phyloP scores from a whole-genome alignment of 1,284 basidiomycete species.

The Malassezia dermatis region DNA sequence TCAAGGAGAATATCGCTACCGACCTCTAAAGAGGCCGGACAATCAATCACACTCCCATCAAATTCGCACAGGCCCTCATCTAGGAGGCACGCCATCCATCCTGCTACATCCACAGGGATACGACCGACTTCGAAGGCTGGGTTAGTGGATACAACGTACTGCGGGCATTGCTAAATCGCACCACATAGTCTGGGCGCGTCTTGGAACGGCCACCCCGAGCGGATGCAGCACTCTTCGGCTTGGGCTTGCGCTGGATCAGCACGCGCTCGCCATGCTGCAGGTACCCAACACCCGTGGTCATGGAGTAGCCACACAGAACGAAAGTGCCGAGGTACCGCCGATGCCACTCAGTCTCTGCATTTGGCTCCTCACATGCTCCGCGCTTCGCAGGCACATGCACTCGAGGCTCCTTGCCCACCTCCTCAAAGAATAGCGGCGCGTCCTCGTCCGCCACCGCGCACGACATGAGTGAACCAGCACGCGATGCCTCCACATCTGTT shows the following conservation, averaged over 20 bases:
- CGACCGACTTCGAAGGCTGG: conserved; percentile 41
- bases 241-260: conserved; percentile 31
- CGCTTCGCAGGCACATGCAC: background rate
- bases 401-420: background rate
- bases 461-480: background rate
- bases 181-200: conserved; percentile 27
- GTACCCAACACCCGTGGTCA: conserved; percentile 37
- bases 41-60: conserved; percentile 39
- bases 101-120: conserved; percentile 32
- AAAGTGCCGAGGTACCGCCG: conserved; percentile 38
- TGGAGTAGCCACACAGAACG: conserved; percentile 39
- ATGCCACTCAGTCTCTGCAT: background rate
- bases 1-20: conserved; percentile 42
- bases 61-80: conserved; percentile 37
- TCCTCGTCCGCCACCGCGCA: background rate
- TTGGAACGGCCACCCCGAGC: background rate
- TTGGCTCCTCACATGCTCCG: background rate
- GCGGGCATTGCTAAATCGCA: conserved; percentile 40
- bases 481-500: conserved; percentile 1
- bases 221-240: conserved; percentile 4
- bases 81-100: conserved; percentile 42
- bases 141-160: conserved; percentile 15
- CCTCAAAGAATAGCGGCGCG: conserved; percentile 17
- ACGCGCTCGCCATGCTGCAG: conserved; percentile 35
- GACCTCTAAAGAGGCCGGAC: conserved; percentile 28